phyloP scores from a whole-genome alignment of 805 yeast genomes.

The Candida ponderosae region DNA sequence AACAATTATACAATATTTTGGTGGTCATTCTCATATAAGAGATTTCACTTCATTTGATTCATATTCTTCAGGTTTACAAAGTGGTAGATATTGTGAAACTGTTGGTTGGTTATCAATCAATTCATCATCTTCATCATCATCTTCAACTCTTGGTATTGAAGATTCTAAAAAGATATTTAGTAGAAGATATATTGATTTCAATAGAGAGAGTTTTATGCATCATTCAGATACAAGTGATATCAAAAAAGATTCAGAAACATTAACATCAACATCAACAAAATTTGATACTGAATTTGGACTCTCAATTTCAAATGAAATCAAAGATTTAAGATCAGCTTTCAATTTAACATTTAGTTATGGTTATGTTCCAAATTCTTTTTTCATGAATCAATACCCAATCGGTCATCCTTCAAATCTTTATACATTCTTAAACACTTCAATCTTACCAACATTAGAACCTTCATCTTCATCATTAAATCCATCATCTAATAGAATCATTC shows the following conservation, averaged over 20 bases:
- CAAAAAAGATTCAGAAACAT: constrained; percentile 1
- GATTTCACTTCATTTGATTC: constrained; percentile 70
- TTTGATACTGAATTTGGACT: constrained; percentile 54
- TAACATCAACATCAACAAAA: too few species aligned
- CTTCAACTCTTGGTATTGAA: constrained; percentile 11
- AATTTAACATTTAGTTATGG: constrained; percentile 54
- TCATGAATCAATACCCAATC: constrained; percentile 59
- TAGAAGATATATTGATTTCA: constrained; percentile 81
- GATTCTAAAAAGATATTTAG: constrained; percentile 25
- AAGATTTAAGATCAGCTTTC: constrained; percentile 35
- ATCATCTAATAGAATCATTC: constrained; percentile 37
- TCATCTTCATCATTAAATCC: constrained; percentile 15
- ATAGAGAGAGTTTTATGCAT: constrained; percentile 55
- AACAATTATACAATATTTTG: constrained; percentile 73
- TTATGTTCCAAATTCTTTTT: constrained; percentile 56
- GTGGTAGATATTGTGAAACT: constrained; percentile 91
- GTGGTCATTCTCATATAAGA: constrained; percentile 91
- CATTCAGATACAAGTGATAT: constrained; percentile 39
- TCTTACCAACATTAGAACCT: constrained; percentile 41
- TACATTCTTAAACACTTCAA: constrained; percentile 45
- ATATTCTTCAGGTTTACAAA: constrained; percentile 70
- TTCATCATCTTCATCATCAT: too few species aligned
- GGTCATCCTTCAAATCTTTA: constrained; percentile 51
- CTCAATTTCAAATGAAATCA: constrained; percentile 36
- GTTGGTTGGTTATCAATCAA: constrained; percentile 77